Conservation (phyloP, 1,139 yeast species). For the Suhomyces bribrorum region DNA sequence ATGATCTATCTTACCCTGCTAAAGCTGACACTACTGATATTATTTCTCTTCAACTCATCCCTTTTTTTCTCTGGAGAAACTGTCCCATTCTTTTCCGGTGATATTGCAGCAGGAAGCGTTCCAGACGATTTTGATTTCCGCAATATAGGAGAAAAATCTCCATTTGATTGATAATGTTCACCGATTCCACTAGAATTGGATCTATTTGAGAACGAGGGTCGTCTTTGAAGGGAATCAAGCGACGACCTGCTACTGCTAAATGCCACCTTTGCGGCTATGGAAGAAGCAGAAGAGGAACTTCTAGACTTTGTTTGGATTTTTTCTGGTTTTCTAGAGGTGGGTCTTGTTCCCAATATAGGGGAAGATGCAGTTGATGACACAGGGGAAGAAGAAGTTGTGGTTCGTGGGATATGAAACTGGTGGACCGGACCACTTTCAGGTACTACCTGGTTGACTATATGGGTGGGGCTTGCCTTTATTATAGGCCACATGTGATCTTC, state of each 20-base stretch:
- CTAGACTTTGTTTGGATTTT: constrained; percentile 8
- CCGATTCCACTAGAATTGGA: constrained; percentile 9
- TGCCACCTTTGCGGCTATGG: constrained; percentile 36
- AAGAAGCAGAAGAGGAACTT: constrained; percentile 30
- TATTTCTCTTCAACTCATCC: constrained; percentile 12
- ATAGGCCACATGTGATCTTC: constrained; percentile 17
- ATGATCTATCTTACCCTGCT: constrained; percentile 37
- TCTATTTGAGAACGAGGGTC: constrained; percentile 17
- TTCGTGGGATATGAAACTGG: constrained; percentile 8
- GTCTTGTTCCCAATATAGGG: constrained; percentile 4
- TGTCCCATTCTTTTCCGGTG: not conserved
- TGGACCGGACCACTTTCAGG: constrained; percentile 13
- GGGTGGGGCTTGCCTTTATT: constrained; percentile 13
- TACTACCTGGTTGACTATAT: constrained; percentile 12
- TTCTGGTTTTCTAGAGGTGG: not conserved
- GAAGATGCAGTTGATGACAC: constrained; percentile 10
- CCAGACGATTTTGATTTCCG: constrained; percentile 20
- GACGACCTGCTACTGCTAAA: constrained; percentile 26
- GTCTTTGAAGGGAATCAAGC: constrained; percentile 12
- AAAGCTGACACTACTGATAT: constrained; percentile 30
- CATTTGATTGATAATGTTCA: not conserved
- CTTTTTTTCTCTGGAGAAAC: not conserved
- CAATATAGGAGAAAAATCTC: constrained; percentile 13
- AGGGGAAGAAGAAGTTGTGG: constrained; percentile 6
- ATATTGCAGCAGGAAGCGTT: constrained; percentile 11